phyloP scores from a whole-genome alignment of 306 rosid species.

The Geum urbanum region DNA sequence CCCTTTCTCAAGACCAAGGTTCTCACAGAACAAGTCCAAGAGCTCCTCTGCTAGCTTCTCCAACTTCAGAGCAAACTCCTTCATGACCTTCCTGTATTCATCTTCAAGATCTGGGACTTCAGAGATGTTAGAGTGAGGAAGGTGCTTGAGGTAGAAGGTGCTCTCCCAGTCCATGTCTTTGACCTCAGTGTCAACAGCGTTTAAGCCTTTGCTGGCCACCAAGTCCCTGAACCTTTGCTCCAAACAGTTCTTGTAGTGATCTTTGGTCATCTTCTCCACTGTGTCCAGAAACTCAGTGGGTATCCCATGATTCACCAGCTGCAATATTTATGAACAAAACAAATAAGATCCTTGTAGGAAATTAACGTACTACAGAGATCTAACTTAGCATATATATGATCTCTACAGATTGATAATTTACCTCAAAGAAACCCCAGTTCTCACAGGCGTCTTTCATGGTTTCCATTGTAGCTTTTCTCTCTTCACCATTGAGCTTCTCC shows the following conservation, averaged over 20 bases:
- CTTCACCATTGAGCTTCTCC: constrained; percentile 65
- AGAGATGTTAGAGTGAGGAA: constrained; percentile 64
- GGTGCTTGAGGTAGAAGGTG: constrained; percentile 70
- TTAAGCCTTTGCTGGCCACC: constrained; percentile 53
- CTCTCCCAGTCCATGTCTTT: constrained; percentile 84
- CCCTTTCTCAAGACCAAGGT: constrained; percentile 76
- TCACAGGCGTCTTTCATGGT: constrained; percentile 87
- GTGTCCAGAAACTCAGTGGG: constrained; percentile 63
- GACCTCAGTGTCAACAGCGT: constrained; percentile 57
- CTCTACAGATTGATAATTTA: constrained; percentile 9
- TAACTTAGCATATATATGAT: neutral
- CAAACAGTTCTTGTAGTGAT: constrained; percentile 69
- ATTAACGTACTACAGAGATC: too few species aligned
- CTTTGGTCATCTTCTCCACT: constrained; percentile 68
- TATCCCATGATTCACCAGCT: constrained; percentile 72
- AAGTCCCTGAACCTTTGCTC: constrained; percentile 63
- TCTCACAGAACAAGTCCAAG: constrained; percentile 77
- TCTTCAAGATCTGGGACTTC: constrained; percentile 65
- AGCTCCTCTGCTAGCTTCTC: constrained; percentile 72
- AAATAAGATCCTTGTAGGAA: neutral
- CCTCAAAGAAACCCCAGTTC: constrained; percentile 98
- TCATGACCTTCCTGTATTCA: constrained; percentile 69
- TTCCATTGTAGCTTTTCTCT: constrained; percentile 48
- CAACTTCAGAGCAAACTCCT: constrained; percentile 62
- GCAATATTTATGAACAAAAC: constrained; percentile 9